phyloP scores from a whole-genome alignment of 805 yeast species.

The Candida suzukii region DNA sequence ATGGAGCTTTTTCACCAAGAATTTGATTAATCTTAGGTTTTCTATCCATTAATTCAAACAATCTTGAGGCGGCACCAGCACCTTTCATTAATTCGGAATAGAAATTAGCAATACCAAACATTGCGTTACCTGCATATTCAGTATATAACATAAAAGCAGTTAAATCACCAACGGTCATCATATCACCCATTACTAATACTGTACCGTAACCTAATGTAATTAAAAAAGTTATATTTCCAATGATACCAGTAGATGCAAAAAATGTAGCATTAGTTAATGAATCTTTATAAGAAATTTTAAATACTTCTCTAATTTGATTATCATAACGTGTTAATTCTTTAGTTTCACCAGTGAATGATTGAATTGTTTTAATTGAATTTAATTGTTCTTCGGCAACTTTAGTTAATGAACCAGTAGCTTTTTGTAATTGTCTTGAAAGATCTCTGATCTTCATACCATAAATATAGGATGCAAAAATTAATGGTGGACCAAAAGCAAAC shows the following conservation, averaged over 20 bases:
- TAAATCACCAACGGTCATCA: slow-evolving; percentile 79
- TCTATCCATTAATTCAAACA: slow-evolving; percentile 81
- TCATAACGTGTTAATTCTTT: slow-evolving; percentile 73
- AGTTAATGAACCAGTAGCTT: slow-evolving; percentile 78
- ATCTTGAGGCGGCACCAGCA: slow-evolving; percentile 89
- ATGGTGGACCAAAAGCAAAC: slow-evolving; percentile 77
- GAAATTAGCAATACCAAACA: slow-evolving; percentile 85
- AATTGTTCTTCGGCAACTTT: slow-evolving; percentile 90
- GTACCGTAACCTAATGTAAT: slow-evolving; percentile 78
- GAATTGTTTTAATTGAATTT: slow-evolving; percentile 80
- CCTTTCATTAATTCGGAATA: slow-evolving; percentile 96
- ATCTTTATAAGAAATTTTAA: slow-evolving; percentile 70
- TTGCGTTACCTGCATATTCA: slow-evolving; percentile 86
- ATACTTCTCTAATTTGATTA: slow-evolving; percentile 57
- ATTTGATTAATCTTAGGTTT: slow-evolving; percentile 68
- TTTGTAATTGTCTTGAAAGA: slow-evolving; percentile 72
- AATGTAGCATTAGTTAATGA: slow-evolving; percentile 75
- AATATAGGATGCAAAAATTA: slow-evolving; percentile 69
- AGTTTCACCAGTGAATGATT: slow-evolving; percentile 82
- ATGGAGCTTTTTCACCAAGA: slow-evolving; percentile 42
- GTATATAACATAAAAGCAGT: slow-evolving; percentile 95
- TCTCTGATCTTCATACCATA: slow-evolving; percentile 78
- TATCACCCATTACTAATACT: slow-evolving; percentile 64
- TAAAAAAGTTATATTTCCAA: slow-evolving; percentile 75
- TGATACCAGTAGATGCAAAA: slow-evolving; percentile 72